These are phyloP conservation scores for Mycena metata DNA, from an alignment of 768 basidiomycete genomes.

Conservation along the genomic window DNA sequence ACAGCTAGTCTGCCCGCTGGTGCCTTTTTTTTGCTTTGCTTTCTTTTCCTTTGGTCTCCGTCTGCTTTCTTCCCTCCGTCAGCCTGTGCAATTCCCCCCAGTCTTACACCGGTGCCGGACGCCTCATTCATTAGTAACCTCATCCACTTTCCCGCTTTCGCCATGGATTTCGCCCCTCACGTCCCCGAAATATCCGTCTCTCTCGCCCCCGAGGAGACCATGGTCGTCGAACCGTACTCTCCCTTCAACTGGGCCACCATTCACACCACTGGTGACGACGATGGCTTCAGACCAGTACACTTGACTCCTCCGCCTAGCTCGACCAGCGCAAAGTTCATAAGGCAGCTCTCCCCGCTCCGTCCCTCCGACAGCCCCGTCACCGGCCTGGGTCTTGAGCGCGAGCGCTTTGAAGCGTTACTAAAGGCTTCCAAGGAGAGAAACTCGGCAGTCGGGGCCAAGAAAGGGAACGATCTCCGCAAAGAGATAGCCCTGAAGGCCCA, in stretches of 20 bases:
- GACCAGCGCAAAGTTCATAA: conserved; percentile 51
- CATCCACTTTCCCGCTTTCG: conserved; percentile 40
- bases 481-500: conserved; percentile 82
- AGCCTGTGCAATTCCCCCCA: conserved; percentile 44
- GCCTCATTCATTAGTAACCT: conserved; percentile 49
- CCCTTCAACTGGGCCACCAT: conserved; percentile 62
- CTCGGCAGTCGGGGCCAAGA: conserved; percentile 58
- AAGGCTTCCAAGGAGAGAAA: conserved; percentile 72
- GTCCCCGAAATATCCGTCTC: conserved; percentile 82
- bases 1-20: conserved; percentile 40
- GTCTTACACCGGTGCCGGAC: conserved; percentile 65
- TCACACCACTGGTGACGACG: conserved; percentile 51
- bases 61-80: conserved; percentile 40
- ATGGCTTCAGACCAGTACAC: conserved; percentile 69
- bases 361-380: conserved; percentile 52
- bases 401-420: conserved; percentile 75
- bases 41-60: conserved; percentile 44
- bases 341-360: conserved; percentile 66
- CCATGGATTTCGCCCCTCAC: conserved; percentile 58
- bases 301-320: conserved; percentile 69
- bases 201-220: conserved; percentile 70
- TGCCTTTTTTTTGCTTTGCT: conserved; percentile 49
- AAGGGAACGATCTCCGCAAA: conserved; percentile 72
- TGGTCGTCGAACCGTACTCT: conserved; percentile 68
- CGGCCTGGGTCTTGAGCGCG: conserved; percentile 70